Conservation (phyloP, 2,329 filamentous ascomycete genomes). For the Zopfia rhizophila region DNA sequence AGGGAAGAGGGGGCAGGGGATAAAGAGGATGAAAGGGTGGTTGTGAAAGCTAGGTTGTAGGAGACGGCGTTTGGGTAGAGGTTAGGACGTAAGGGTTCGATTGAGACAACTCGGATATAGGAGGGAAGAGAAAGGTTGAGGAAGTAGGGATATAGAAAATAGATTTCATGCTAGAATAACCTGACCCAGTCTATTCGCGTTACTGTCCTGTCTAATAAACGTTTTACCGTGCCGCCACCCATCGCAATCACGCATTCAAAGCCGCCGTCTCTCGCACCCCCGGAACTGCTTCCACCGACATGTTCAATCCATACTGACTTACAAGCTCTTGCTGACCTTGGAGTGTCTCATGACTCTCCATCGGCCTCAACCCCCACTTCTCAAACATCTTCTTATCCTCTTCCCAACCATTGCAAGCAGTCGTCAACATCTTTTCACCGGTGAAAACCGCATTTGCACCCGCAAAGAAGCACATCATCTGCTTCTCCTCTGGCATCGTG, state of each 20-base stretch:
- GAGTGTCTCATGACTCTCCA: conserved; percentile 61
- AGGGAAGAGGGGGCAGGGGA: conserved; percentile 6
- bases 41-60: conserved; percentile 5
- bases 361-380: conserved; percentile 82
- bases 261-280: no score
- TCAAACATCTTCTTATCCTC: conserved; percentile 87
- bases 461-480: conserved; percentile 88
- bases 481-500: conserved; percentile 87
- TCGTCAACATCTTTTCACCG: conserved; percentile 95
- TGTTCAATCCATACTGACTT: conserved; percentile 21
- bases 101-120: conserved; percentile 2
- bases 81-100: no score
- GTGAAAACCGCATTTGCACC: conserved; percentile 96
- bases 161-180: no score
- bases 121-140: neutral
- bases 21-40: neutral
- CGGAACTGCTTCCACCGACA: conserved; percentile 23
- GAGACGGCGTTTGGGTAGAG: no score
- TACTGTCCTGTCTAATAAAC: no score
- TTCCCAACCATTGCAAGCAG: conserved; percentile 90
- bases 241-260: no score
- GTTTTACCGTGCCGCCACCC: no score
- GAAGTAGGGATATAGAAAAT: neutral
- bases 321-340: conserved; percentile 38
- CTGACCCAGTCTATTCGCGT: no score